phyloP scores from a whole-genome alignment of 495 filamentous ascomycete genomes.

The Penicillium canariense region DNA sequence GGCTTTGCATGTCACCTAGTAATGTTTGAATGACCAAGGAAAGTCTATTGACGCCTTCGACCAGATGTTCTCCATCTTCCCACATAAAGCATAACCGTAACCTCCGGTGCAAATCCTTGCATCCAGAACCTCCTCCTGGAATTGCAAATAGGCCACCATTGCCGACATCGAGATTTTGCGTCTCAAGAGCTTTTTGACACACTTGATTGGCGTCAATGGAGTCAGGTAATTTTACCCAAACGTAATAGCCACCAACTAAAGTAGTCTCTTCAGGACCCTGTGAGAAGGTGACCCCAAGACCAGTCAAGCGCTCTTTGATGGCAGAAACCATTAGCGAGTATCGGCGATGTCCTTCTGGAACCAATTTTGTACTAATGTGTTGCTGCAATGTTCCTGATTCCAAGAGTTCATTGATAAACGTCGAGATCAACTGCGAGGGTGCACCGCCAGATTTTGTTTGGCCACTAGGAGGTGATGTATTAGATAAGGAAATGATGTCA shows the following conservation, averaged over 20 bases:
- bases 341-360: constrained; percentile 48
- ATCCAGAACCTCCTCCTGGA: constrained; percentile 36
- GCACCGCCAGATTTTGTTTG: constrained; percentile 65
- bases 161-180: constrained; percentile 55
- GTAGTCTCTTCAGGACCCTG: constrained; percentile 48
- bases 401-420: constrained; percentile 58
- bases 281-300: constrained; percentile 47
- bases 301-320: constrained; percentile 48
- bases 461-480: constrained; percentile 43
- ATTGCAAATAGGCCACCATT: constrained; percentile 59
- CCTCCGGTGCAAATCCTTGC: constrained; percentile 34
- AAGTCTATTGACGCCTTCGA: constrained; percentile 55
- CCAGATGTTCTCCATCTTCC: constrained; percentile 58
- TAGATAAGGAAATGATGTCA: neutral
- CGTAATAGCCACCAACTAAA: constrained; percentile 62
- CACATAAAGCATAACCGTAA: constrained; percentile 61
- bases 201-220: constrained; percentile 41
- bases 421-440: constrained; percentile 63
- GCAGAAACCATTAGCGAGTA: constrained; percentile 45
- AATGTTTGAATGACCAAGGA: constrained; percentile 18
- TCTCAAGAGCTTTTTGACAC: constrained; percentile 40
- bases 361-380: constrained; percentile 43
- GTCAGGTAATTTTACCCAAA: constrained; percentile 60
- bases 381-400: constrained; percentile 38
- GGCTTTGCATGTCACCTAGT: neutral